Evolutionary conservation across 208 protist species (phyloP).

Genomic region (Tritrichomonas musculus): DNA sequence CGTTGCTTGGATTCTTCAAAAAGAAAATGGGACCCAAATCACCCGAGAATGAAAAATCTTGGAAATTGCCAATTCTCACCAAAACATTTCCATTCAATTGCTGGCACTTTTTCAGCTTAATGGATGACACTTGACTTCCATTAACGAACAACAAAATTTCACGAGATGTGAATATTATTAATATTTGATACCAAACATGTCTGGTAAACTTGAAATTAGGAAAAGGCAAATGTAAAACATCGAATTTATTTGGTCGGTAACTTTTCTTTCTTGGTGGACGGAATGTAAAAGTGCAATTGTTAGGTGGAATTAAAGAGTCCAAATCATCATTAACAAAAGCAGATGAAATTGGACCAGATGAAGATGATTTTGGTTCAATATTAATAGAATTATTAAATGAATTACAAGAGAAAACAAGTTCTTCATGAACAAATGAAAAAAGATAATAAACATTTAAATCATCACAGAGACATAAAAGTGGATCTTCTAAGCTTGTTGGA

Average conservation of each 20-base stretch:
- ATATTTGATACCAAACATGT: background rate
- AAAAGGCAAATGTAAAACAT: background rate
- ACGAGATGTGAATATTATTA: background rate
- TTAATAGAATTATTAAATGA: too few species aligned
- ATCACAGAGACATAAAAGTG: background rate
- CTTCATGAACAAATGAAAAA: background rate
- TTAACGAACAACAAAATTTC: background rate
- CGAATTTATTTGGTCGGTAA: too few species aligned
- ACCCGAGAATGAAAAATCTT: background rate
- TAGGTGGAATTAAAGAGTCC: too few species aligned
- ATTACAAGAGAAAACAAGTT: background rate
- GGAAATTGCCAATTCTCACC: background rate
- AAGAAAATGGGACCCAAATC: background rate
- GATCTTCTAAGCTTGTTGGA: background rate
- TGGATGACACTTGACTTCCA: background rate
- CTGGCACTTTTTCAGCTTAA: background rate
- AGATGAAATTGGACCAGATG: too few species aligned
- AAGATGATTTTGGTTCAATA: too few species aligned
- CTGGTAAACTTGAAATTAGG: background rate
- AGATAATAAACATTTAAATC: background rate
- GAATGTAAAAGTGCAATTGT: too few species aligned
- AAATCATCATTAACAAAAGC: too few species aligned
- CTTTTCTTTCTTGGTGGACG: too few species aligned
- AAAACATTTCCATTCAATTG: background rate
- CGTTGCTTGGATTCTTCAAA: background rate